Base-by-base conservation (phyloP, 495 filamentous ascomycete genomes). In the Achaetomiella virescens region DNA sequence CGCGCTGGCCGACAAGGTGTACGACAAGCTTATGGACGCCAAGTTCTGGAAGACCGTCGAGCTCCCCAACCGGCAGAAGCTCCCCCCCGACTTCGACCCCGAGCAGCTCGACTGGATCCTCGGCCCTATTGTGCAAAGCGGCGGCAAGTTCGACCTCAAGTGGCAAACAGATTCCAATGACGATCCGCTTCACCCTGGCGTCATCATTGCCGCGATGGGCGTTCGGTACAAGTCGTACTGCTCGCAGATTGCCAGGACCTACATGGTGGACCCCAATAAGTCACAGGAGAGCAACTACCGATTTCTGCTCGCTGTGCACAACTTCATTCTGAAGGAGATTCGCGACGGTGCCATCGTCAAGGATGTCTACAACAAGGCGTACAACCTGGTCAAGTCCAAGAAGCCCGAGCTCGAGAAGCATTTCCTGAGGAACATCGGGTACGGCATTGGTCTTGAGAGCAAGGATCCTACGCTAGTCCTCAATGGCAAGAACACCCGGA, bases 201-300 rank as follows among this genome's bases (percentile, higher is more conserved):
- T 96, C 58, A 99, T 99, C 62, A 78, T 97, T 57, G 86, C 89
- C 25, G 86, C 86, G 15, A 87, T 97, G 70, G 93, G 93, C 46
- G 78, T 97, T 21, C 81, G 93, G 56, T 97, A 99, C 71, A 92
- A 91, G 68, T 90, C 89, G 9, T 99, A 99, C 69, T 87, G 85
- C 67, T 93, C 89, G 15, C 79, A 90, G 54, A 86, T 99, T 55
- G 91, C 84, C 21, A 84, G 93, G 59, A 97, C 93, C 37, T 99
- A 93, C 69, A 76, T 99, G 59, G 95, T 99, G 29, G 93, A 97
- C 67, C 93, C 93, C 31, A 97, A 90, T 71, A 96, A 95, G 66
- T 81, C 85, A 1, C 92, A 97, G 66, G 95, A 97, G 72, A 84
- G 78, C 66, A 92, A 90, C 66, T 99, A 99, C 77, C 91, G 90